phyloP scores from a whole-genome alignment of 2,329 filamentous ascomycete genomes.

The Colletotrichum chrysophilum region DNA sequence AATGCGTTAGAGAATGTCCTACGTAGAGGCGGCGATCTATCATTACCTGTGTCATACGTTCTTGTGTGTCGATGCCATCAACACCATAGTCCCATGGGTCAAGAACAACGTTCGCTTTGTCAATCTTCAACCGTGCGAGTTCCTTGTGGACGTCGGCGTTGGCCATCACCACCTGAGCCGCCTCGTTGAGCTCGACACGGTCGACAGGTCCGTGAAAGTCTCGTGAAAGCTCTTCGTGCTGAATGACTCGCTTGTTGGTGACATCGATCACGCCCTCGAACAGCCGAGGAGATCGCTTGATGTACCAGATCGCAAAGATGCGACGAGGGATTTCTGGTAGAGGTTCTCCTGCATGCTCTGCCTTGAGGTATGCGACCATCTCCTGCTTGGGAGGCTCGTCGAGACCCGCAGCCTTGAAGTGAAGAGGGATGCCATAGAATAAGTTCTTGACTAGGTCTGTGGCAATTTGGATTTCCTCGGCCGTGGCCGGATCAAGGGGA shows the following conservation, averaged over 20 bases:
- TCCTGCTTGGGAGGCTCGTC: neutral
- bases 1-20: neutral
- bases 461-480: neutral
- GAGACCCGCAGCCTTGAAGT: neutral
- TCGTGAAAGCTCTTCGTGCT: neutral
- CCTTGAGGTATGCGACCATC: neutral
- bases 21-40: no score
- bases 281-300: neutral
- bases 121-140: neutral
- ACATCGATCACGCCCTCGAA: neutral
- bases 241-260: neutral
- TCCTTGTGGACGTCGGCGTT: neutral
- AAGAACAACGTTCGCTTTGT: neutral
- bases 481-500: neutral
- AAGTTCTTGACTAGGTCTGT: neutral
- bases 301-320: neutral
- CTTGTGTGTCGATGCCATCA: neutral
- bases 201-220: neutral
- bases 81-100: slow-evolving; percentile 1
- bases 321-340: neutral
- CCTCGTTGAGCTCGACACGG: neutral
- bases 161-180: neutral
- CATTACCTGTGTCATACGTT: neutral
- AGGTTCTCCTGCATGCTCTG: neutral
- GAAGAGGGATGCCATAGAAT: neutral